Percentiles rank a stretch among this genome's conserved stretches.
Evolutionary conservation across 2,329 filamentous ascomycete genomes (phyloP).

Genomic region (Verticillium alfalfae): DNA sequence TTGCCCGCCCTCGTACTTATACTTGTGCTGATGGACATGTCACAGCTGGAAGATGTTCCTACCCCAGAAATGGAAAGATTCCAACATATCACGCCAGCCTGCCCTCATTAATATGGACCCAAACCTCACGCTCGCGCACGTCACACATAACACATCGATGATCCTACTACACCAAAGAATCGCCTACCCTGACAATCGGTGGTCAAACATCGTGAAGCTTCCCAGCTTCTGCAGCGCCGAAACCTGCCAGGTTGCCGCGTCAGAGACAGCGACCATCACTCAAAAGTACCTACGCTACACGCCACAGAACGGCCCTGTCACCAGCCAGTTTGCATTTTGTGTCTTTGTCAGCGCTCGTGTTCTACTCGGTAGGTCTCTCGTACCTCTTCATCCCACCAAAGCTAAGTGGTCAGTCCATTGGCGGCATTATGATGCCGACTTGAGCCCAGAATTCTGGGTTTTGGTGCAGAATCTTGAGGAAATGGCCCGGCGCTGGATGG

Average conservation of each 20-base stretch:
- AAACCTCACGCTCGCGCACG: conserved; percentile 41
- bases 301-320: conserved; percentile 16
- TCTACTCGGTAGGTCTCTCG: conserved; percentile 20
- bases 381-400: not conserved
- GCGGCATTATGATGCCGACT: conserved; percentile 15
- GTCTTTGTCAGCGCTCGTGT: conserved; percentile 38
- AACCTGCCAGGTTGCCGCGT: conserved; percentile 39
- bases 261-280: conserved; percentile 38
- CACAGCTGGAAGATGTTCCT: conserved; percentile 36
- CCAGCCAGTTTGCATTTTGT: conserved; percentile 38
- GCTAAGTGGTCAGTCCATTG: conserved; percentile 18
- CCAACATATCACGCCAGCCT: conserved; percentile 18
- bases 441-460: conserved; percentile 19
- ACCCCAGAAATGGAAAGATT: conserved; percentile 34
- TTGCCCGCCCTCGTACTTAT: not conserved
- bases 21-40: not conserved
- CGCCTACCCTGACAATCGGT: conserved; percentile 29
- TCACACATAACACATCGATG: conserved; percentile 44
- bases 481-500: conserved; percentile 21
- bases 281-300: conserved; percentile 37
- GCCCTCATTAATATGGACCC: conserved; percentile 33
- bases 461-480: conserved; percentile 21
- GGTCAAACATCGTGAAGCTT: conserved; percentile 23
- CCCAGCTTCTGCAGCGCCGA: conserved; percentile 41
- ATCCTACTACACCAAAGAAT: conserved; percentile 43